Evolutionary conservation across 768 basidiomycete species (phyloP), one percentile per base, ranked within the genome.

Genomic region (Lentinula lateritia): DNA sequence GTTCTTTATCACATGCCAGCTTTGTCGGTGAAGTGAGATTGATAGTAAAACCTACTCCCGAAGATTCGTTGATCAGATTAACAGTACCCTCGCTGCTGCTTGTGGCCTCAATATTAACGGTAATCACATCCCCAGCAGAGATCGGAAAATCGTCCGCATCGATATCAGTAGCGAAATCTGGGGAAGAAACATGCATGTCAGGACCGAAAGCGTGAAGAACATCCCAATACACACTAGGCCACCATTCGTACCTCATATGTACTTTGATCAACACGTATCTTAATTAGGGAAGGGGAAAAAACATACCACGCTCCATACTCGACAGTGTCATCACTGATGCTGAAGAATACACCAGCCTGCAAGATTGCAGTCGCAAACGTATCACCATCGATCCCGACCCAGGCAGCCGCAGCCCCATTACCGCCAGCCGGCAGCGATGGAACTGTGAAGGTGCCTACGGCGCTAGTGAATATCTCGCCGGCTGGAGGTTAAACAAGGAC

Each of bases 351-450:
- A 20, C 61, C 61, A 9, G 54, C 38, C 34, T 62, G 61, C 16
- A 62, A 46, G 28, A 62, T 62, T 9, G 61, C 41, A 39, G 41
- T 48, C 3, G n/a, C n/a, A 6, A 32, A 23, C 20, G 61, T 62
- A 45, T 62, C 61, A 18, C 61, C 61, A 32, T 62, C 61, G 28
- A 62, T 62, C 6, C 61, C 61, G 28, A 62, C 61, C 61, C 61
- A 62, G 9, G 61, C 61, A 35, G 61, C 57, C 9, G 54, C 61
- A 36, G 53, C 38, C 6, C 52, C 52, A 35, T 35, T 38, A 54
- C 35, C 18, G 10, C 18, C 20, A 9, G 36, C n/a, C n/a, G n/a
- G 8, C 32, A 39, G 6, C n/a, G 35, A 41, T 12, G 60, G 60
- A 8, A 61, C 50, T 12, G 41, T 50, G 45, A 62, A 62, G 10